A percentile compares a stretch with the other conserved stretches of the same genome.
Evolutionary conservation across 1,139 yeast species (phyloP).

Genomic region (Suhomyces bribrorum): DNA sequence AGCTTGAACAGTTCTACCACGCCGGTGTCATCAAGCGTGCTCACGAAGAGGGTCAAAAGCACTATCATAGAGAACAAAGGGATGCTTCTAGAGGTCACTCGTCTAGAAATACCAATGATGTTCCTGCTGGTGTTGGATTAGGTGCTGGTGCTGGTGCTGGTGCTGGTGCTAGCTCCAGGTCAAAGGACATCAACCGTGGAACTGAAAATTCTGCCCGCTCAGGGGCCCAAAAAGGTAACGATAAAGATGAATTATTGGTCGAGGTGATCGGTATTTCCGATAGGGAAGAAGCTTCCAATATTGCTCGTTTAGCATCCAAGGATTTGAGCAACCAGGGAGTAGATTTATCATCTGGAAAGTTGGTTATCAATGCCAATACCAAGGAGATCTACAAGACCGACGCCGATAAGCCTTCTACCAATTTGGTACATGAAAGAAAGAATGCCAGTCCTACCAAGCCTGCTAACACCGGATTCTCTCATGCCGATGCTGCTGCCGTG

Average conservation of each 20-base stretch:
- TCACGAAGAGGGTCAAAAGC: conserved; percentile 17
- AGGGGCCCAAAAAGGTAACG: background rate
- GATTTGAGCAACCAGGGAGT: conserved; percentile 37
- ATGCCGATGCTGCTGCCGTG: conserved; percentile 5
- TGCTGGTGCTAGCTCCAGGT: background rate
- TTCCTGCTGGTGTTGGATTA: background rate
- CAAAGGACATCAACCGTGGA: too few relatives aligned
- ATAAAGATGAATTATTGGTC: conserved; percentile 26
- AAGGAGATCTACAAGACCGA: conserved; percentile 32
- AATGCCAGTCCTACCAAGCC: background rate
- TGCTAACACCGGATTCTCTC: too few relatives aligned
- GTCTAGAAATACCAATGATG: background rate
- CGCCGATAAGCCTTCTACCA: background rate
- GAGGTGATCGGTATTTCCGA: conserved; percentile 44
- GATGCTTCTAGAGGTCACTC: background rate
- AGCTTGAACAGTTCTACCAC: conserved; percentile 12
- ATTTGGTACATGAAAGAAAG: background rate
- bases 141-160: conserved; percentile 4
- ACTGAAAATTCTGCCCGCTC: background rate
- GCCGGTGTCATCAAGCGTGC: conserved; percentile 19
- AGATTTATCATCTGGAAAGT: conserved; percentile 38
- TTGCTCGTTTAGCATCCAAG: conserved; percentile 40
- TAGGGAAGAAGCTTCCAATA: conserved; percentile 32
- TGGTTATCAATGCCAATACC: conserved; percentile 39
- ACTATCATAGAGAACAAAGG: conserved; percentile 4